Evolutionary conservation across 2,329 filamentous ascomycete species (phyloP), one percentile per base, ranked within the genome.

Genomic region (Apiospora aurea): DNA sequence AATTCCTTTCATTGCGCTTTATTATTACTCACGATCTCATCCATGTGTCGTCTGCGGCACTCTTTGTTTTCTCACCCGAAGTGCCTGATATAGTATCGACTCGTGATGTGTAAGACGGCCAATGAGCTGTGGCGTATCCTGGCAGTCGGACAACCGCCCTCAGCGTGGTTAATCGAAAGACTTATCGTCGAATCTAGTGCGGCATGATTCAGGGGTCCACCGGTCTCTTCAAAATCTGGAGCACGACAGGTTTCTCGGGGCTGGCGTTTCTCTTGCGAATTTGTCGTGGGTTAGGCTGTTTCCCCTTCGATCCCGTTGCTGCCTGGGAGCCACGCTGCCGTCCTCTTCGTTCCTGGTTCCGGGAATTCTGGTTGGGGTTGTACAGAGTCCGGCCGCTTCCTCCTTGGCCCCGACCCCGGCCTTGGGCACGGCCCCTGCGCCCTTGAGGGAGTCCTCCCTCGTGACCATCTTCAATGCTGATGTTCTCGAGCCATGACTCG

Each of bases 141-240:
- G 34, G n/a, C 57, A 41, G 18, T 64, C 18, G 34, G 10, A 18
- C 3, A n/a, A 24, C n/a, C 57, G 34, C 4, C 4, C 10, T 64
- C 8, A 14, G 18, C 8, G 18, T 64, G 34, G 14, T 64, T 41
- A 16, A 18, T n/a, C 57, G 34, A 64, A 2, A 8, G 38, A n/a
- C 10, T 41, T 10, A 10, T n/a, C 57, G 16, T 64, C 57, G 3
- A 8, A n/a, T 24, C 21, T 4, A 41, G 21, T 18, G 26, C n/a
- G 8, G 57, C 18, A 64, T 41, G 2, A 13, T n/a, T 64, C 57
- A 64, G 34, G 57, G 34, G n/a, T 41, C 8, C 18, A 24, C 34
- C 4, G 34, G 57, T 41, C 34, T 41, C 57, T 41, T 64, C 34
- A 64, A 21, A n/a, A 64, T 64, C n/a, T 64, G 57, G 57, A 34